phyloP scores from a whole-genome alignment of 1,284 basidiomycete species.

The Afroboletus lepidellus region DNA sequence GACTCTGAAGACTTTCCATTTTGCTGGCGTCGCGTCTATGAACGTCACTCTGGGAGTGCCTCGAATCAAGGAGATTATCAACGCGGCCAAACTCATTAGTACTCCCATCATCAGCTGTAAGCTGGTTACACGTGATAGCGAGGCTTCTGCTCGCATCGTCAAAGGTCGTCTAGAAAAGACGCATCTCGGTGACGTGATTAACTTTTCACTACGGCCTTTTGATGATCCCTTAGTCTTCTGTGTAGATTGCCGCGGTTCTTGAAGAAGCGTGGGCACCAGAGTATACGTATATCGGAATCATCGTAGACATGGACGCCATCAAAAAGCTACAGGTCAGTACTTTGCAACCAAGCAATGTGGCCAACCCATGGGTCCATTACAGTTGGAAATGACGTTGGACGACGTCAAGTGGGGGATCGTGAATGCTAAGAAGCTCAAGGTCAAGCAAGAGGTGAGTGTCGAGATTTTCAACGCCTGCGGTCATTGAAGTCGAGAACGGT shows the following conservation, averaged over 20 bases:
- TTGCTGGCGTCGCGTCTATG: conserved; percentile 99
- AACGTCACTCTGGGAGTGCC: conserved; percentile 99
- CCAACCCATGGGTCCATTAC: not conserved
- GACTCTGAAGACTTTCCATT: conserved; percentile 99
- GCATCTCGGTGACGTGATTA: conserved; percentile 82
- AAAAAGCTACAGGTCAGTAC: conserved; percentile 77
- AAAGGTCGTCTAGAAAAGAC: conserved; percentile 98
- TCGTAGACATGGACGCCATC: conserved; percentile 89
- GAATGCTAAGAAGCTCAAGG: conserved; percentile 86
- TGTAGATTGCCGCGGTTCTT: conserved; percentile 84
- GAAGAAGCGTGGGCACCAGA: conserved; percentile 96
- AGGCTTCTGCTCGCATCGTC: conserved; percentile 93
- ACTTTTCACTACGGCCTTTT: not conserved
- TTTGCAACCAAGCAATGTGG: not conserved
- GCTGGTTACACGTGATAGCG: conserved; percentile 81
- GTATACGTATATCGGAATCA: conserved; percentile 92
- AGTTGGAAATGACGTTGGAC: conserved; percentile 92
- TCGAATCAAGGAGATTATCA: conserved; percentile 99
- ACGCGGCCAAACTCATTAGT: conserved; percentile 94
- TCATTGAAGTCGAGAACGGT: not conserved
- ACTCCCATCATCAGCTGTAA: conserved; percentile 99
- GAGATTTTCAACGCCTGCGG: not conserved
- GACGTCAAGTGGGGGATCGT: conserved; percentile 94
- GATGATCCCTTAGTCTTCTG: not conserved
- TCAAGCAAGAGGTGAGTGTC: conserved; percentile 76